Percentiles rank a stretch among this genome's conserved stretches.
Conservation (phyloP, 1,139 yeast genomes). For the Yamadazyma aaseri region DNA sequence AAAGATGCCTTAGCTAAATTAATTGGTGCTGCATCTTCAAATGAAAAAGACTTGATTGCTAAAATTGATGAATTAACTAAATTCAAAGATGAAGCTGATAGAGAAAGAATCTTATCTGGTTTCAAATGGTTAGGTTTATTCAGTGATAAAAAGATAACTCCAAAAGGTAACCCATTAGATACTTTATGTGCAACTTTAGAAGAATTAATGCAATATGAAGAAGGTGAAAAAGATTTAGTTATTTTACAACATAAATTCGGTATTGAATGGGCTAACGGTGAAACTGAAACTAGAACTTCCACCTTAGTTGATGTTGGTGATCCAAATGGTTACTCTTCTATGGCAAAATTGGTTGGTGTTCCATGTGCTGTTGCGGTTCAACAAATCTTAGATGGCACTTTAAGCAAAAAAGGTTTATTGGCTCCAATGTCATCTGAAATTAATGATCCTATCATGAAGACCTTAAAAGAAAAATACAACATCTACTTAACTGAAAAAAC, state of each 20-base stretch:
- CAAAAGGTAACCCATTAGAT: conserved; percentile 94
- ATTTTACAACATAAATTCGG: conserved; percentile 97
- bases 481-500: conserved; percentile 89
- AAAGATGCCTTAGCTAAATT: conserved; percentile 79
- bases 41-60: conserved; percentile 70
- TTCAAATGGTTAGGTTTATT: conserved; percentile 93
- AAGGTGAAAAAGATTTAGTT: conserved; percentile 94
- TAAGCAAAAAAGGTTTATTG: conserved; percentile 69
- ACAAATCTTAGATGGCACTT: conserved; percentile 82
- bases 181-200: conserved; percentile 96
- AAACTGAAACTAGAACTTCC: conserved; percentile 87
- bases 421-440: conserved; percentile 93
- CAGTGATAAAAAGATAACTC: conserved; percentile 70
- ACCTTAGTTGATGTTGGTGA: conserved; percentile 94
- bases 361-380: conserved; percentile 96
- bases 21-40: conserved; percentile 68
- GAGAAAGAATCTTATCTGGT: conserved; percentile 84
- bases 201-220: conserved; percentile 92
- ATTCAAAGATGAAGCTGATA: conserved; percentile 79
- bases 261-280: conserved; percentile 93
- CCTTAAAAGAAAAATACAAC: conserved; percentile 85
- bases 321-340: conserved; percentile 81
- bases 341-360: conserved; percentile 98
- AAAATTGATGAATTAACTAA: conserved; percentile 76
- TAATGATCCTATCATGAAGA: conserved; percentile 86